Conservation (phyloP, 306 rosid species). For the Alnus glutinosa region DNA sequence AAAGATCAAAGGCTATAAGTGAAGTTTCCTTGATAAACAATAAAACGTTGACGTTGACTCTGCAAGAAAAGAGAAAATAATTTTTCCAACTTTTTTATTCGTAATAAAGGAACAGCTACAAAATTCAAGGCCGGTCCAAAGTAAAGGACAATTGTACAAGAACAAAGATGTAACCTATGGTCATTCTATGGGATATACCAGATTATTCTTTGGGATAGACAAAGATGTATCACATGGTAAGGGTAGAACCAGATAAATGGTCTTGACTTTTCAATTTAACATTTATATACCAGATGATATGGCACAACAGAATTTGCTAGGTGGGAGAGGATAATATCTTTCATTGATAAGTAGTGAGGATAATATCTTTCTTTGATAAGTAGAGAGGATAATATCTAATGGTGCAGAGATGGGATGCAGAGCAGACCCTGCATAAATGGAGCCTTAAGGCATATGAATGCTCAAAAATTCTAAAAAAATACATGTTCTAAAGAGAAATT, state of each 20-base stretch:
- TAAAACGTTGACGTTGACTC: background rate
- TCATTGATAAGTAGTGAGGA: no score
- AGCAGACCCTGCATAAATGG: background rate
- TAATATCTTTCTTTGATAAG: no score
- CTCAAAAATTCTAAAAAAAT: background rate
- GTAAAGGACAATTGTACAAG: background rate
- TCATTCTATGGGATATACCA: background rate
- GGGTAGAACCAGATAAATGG: background rate
- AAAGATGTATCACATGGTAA: no score
- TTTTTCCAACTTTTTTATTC: no score
- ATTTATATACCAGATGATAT: background rate
- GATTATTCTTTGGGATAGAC: no score
- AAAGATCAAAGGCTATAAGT: no score
- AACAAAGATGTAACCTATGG: background rate
- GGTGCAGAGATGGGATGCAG: background rate
- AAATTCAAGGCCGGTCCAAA: background rate
- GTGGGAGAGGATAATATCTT: no score
- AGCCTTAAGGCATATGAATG: background rate
- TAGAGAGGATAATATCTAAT: no score
- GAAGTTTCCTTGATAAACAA: background rate
- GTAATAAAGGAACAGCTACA: background rate
- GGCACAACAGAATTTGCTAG: background rate
- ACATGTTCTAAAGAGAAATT: background rate
- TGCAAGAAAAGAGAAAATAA: background rate
- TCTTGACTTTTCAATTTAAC: background rate